phyloP scores from a whole-genome alignment of 2,329 filamentous ascomycete genomes.

The Chaetomium sp. region DNA sequence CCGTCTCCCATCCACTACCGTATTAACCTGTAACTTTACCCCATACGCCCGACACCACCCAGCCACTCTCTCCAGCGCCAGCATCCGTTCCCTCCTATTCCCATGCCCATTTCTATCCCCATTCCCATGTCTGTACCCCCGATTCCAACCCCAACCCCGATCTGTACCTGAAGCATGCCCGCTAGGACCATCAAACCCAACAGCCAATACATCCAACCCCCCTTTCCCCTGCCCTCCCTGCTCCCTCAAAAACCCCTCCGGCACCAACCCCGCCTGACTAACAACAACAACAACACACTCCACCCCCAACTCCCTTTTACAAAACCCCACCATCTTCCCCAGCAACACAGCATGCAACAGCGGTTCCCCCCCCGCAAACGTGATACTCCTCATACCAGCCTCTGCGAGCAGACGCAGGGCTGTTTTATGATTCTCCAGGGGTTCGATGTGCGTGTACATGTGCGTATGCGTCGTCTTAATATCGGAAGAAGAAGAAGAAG shows the following conservation, averaged over 20 bases:
- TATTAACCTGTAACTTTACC: slow-evolving; percentile 53
- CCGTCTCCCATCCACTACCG: slow-evolving; percentile 44
- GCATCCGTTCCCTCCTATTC: slow-evolving; percentile 36
- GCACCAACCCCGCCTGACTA: no score
- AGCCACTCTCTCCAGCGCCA: slow-evolving; percentile 37
- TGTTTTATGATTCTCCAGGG: slow-evolving; percentile 35
- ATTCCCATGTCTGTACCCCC: no score
- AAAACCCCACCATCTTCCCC: slow-evolving; percentile 36
- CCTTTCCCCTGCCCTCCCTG: no score
- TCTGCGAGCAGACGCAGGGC: slow-evolving; percentile 40
- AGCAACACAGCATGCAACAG: slow-evolving; percentile 32
- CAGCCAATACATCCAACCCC: no score
- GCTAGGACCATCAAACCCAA: no score
- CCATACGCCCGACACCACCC: slow-evolving; percentile 40
- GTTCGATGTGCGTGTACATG: slow-evolving; percentile 38
- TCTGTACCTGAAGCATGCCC: no score
- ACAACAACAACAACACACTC: slow-evolving; percentile 35
- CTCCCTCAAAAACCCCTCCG: no score
- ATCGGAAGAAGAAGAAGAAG: no score
- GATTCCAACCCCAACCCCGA: no score
- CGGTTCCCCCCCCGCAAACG: slow-evolving; percentile 30
- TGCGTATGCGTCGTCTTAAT: slow-evolving; percentile 30
- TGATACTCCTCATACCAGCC: slow-evolving; percentile 29
- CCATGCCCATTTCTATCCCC: no score
- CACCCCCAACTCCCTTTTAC: slow-evolving; percentile 41